A percentile compares a stretch with the other conserved stretches of the same genome.
phyloP scores from a whole-genome alignment of 106 monocot species.

The Apostasia ramifera region DNA sequence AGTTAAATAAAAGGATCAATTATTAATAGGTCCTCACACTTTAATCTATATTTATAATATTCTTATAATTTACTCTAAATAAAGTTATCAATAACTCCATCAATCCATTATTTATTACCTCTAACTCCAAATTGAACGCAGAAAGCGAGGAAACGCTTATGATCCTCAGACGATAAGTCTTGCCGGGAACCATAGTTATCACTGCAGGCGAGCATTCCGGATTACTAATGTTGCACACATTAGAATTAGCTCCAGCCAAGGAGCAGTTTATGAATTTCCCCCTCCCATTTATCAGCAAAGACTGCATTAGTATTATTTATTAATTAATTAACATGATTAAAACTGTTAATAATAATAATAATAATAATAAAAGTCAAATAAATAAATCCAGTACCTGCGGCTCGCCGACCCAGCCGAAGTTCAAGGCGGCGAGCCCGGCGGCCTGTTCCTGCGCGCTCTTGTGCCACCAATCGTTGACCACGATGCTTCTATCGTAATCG shows the following conservation, averaged over 20 bases:
- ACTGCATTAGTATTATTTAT: conserved; percentile 19
- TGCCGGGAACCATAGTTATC: conserved; percentile 48
- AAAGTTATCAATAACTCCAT: no score
- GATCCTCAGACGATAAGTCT: conserved; percentile 66
- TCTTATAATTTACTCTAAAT: no score
- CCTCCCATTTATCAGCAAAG: conserved; percentile 41
- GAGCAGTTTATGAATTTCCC: conserved; percentile 42
- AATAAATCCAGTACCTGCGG: conserved; percentile 50
- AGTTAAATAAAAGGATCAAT: no score
- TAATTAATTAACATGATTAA: not conserved
- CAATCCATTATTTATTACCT: conserved; percentile 23
- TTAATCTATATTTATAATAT: no score
- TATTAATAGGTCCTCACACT: no score
- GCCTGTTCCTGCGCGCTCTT: conserved; percentile 60
- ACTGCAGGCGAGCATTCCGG: conserved; percentile 52
- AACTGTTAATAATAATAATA: not conserved
- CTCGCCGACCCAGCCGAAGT: conserved; percentile 59
- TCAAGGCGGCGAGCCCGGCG: conserved; percentile 32
- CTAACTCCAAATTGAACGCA: conserved; percentile 71
- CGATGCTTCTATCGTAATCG: conserved; percentile 50
- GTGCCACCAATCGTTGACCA: conserved; percentile 96
- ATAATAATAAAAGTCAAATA: not conserved
- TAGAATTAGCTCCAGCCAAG: not conserved
- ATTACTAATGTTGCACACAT: conserved; percentile 32
- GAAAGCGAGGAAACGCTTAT: conserved; percentile 68